phyloP scores from a whole-genome alignment of 768 basidiomycete species.

The Trametes coccinea region DNA sequence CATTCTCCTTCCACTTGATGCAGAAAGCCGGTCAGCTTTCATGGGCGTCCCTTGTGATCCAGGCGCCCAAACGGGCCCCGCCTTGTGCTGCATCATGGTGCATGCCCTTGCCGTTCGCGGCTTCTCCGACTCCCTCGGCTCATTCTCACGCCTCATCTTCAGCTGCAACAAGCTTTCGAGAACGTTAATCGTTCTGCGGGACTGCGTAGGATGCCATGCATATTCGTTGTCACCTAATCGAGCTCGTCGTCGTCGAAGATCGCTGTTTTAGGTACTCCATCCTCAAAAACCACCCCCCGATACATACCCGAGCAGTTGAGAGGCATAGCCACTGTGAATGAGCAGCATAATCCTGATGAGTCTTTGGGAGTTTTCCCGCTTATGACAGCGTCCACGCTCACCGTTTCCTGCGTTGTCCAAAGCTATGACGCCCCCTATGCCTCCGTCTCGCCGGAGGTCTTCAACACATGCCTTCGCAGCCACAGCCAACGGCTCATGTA shows the following conservation, averaged over 20 bases:
- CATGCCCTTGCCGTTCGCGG: slow-evolving; percentile 1
- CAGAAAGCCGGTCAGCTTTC: not conserved
- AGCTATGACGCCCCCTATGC: slow-evolving; percentile 74
- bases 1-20: not conserved
- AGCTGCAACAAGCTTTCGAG: not conserved
- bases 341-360: not conserved
- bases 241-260: slow-evolving; percentile 71
- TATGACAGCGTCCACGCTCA: slow-evolving; percentile 31
- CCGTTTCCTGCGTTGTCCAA: slow-evolving; percentile 71
- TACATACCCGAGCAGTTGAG: slow-evolving; percentile 84
- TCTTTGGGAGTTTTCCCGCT: slow-evolving; percentile 1
- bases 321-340: slow-evolving; percentile 58
- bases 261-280: slow-evolving; percentile 72
- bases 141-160: not conserved
- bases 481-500: slow-evolving; percentile 52
- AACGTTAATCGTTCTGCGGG: not conserved
- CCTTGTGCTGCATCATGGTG: no score
- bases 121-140: not conserved
- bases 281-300: slow-evolving; percentile 67
- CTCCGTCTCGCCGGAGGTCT: slow-evolving; percentile 58
- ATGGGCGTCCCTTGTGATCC: not conserved
- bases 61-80: not conserved
- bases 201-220: no score
- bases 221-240: slow-evolving; percentile 4
- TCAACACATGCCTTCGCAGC: slow-evolving; percentile 59